Base-by-base conservation (phyloP, 768 basidiomycete genomes). In the Lyophyllum decastes region DNA sequence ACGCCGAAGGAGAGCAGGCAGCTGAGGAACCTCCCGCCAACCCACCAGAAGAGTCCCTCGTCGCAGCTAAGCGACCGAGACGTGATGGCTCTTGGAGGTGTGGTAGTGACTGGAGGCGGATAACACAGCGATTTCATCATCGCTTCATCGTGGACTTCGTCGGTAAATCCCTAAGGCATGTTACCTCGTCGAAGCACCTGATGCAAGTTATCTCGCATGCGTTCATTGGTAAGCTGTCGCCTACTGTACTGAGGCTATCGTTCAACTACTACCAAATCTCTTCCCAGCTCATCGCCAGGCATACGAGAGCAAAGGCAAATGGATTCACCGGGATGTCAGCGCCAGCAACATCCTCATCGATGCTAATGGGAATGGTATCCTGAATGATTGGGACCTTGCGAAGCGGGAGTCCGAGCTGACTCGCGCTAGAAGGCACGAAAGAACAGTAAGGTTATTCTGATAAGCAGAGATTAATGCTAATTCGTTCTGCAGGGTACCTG, bases 191-290 rank as follows among this genome's bases (percentile, higher is more conserved):
- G 40, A 59, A 61, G 34, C 51, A 66, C 14, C 43, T 71, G 48
- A 12, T 70, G 17, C 48, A 57, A n/a, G 66, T 55, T 11, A 43
- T 66, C 3, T 61, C 50, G 2, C 52, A 72, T 55, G 70, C 69
- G 1, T 67, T 67, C 30, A 41, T 55, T 17, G 69, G 70, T 66
- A 56, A 7, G 63, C 59, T 4, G 26, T 21, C 21, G 17, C 9
- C n/a, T 5, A 4, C 5, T 19, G 7, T 19, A 10, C 11, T 38
- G 35, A 16, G 35, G 3, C 14, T 38, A 12, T 11, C 35, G 40
- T 19, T 19, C 2, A 6, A 3, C 35, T 12, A 3, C 16, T 38
- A 17, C 35, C 14, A 12, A 38, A 3, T 41, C 40, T n/a, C 7
- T 41, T 7, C 7, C 4, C 26, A 53, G 52, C 41, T 5, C 35